phyloP scores from a whole-genome alignment of 352 stramenopile species.

The Pythium folliculosum region DNA sequence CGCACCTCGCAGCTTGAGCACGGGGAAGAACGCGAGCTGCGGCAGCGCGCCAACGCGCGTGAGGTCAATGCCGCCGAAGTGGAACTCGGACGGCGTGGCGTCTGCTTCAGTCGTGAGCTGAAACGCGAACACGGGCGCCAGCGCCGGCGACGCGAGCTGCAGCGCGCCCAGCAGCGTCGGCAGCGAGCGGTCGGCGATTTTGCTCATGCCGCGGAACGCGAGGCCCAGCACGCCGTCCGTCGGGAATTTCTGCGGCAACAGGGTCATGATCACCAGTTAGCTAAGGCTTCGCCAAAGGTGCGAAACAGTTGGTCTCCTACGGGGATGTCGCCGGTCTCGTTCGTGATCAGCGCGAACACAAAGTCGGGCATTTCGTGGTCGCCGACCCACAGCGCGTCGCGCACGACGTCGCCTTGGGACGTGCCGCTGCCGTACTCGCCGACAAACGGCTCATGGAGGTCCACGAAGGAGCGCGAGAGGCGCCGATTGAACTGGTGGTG shows the following conservation, averaged over 20 bases:
- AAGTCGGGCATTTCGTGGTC: conserved; percentile 35
- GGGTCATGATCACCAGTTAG: neutral
- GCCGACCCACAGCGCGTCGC: conserved; percentile 40
- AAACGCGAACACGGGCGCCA: conserved; percentile 49
- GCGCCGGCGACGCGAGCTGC: conserved; percentile 23
- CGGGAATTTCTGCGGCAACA: conserved; percentile 36
- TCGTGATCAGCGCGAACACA: conserved; percentile 42
- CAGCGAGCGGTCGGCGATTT: conserved; percentile 32
- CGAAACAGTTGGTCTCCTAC: conserved; percentile 13
- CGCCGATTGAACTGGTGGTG: conserved; percentile 43
- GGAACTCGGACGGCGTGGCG: conserved; percentile 40
- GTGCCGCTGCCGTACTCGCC: conserved; percentile 56
- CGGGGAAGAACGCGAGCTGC: conserved; percentile 42
- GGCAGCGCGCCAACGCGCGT: conserved; percentile 33
- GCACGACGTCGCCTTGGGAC: conserved; percentile 39
- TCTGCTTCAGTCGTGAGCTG: conserved; percentile 36
- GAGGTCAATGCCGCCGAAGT: conserved; percentile 53
- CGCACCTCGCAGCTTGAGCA: conserved; percentile 40
- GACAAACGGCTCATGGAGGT: conserved; percentile 31
- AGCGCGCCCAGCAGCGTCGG: conserved; percentile 45
- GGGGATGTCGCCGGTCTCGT: conserved; percentile 52
- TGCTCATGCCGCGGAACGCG: conserved; percentile 54
- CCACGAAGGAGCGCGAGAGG: conserved; percentile 35
- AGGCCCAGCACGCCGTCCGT: conserved; percentile 60
- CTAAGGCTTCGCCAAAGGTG: no score